phyloP scores from a whole-genome alignment of 768 basidiomycete genomes.

The Xanthoconium purpureum region DNA sequence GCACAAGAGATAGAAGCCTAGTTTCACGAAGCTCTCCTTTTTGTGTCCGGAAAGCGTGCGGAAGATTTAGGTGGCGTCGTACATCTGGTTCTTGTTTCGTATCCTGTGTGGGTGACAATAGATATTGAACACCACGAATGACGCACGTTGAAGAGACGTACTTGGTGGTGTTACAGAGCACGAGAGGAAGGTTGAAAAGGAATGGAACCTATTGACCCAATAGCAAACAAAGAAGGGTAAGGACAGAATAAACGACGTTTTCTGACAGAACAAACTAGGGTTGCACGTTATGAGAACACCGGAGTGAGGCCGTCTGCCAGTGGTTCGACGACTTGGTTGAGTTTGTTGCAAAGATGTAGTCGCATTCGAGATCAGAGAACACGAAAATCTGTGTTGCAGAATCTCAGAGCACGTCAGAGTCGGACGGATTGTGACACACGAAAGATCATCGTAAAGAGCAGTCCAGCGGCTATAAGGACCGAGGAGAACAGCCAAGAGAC shows the following conservation, averaged over 20 bases:
- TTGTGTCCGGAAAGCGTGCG: constrained; percentile 91
- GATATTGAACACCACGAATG: neutral
- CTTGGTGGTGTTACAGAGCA: constrained; percentile 94
- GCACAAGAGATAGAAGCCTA: constrained; percentile 88
- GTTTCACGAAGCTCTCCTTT: constrained; percentile 93
- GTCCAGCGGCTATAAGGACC: constrained; percentile 72
- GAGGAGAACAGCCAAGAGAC: too few species aligned
- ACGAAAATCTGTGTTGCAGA: constrained; percentile 81
- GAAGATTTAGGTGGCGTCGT: constrained; percentile 95
- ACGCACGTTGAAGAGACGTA: constrained; percentile 37
- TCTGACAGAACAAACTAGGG: constrained; percentile 93
- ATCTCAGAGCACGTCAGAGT: neutral
- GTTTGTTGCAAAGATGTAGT: constrained; percentile 99
- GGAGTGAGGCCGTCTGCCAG: neutral
- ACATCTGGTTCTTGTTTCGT: constrained; percentile 85
- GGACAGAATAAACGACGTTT: constrained; percentile 90
- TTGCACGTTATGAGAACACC: neutral
- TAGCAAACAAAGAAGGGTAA: constrained; percentile 86
- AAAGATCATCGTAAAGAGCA: constrained; percentile 99
- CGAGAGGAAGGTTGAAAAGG: constrained; percentile 82
- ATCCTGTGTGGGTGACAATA: constrained; percentile 62
- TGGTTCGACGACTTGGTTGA: constrained; percentile 77
- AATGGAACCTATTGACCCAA: constrained; percentile 96
- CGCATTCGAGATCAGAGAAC: constrained; percentile 99
- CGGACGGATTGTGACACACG: constrained; percentile 50